Conservation (phyloP, 441 rosid genomes). For the Corymbia citriodora region DNA sequence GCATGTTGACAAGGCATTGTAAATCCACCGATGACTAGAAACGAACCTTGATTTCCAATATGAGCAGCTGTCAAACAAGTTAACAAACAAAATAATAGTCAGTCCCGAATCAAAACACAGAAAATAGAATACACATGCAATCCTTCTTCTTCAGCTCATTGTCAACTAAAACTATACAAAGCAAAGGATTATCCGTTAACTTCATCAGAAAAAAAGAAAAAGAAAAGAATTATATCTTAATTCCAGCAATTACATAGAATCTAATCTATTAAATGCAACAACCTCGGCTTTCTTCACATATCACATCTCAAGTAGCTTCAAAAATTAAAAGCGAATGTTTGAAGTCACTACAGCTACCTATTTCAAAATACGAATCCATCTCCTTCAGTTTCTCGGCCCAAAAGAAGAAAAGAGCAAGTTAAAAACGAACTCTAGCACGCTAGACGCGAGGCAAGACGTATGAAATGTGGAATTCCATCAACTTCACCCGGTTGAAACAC, state of each 20-base stretch:
- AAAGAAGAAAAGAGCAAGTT: neutral
- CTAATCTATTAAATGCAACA: neutral
- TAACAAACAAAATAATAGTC: neutral
- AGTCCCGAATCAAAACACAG: neutral
- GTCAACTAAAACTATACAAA: neutral
- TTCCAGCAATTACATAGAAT: neutral
- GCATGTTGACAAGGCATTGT: neutral
- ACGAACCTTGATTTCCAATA: neutral
- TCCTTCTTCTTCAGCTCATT: neutral
- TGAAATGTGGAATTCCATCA: no score
- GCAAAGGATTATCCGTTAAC: neutral
- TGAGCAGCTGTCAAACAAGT: neutral
- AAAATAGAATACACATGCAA: neutral
- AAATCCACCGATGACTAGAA: neutral
- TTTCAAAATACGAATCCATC: neutral
- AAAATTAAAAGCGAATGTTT: neutral
- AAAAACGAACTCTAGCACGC: neutral
- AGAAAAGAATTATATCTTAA: neutral
- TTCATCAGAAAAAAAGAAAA: neutral
- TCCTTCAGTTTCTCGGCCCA: neutral
- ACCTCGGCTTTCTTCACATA: neutral
- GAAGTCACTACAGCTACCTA: neutral
- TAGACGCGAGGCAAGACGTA: neutral
- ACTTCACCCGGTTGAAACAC: neutral
- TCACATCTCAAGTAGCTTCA: neutral